These are phyloP conservation scores for Penicillium antarcticum DNA, from an alignment of 495 filamentous ascomycete species.

Conservation along the genomic window DNA sequence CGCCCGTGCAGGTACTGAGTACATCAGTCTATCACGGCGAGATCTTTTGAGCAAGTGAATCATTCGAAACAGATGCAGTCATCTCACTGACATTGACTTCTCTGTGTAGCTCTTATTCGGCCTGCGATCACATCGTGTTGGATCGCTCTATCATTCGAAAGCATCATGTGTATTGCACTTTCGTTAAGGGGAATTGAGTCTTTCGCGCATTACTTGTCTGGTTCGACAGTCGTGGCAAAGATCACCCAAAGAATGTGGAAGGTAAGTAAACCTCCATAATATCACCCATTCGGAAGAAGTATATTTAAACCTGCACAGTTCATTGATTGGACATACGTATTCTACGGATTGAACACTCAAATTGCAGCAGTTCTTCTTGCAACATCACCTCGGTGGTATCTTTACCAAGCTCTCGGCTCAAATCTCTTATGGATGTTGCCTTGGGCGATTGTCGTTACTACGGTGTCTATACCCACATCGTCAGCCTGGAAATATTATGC, in stretches of 20 bases:
- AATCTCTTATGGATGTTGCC: constrained; percentile 68
- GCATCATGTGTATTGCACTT: constrained; percentile 61
- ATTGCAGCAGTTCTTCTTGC: constrained; percentile 63
- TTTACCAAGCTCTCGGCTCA: constrained; percentile 60
- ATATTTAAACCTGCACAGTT: constrained; percentile 29
- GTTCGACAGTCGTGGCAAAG: constrained; percentile 50
- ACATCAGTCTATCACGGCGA: constrained; percentile 24
- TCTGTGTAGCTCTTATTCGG: too few species aligned
- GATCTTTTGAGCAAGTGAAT: constrained; percentile 32
- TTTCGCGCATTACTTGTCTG: constrained; percentile 61
- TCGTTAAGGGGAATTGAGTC: constrained; percentile 52
- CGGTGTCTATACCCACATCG: constrained; percentile 39
- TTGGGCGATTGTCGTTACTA: constrained; percentile 64
- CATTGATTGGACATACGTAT: constrained; percentile 74
- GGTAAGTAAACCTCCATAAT: constrained; percentile 19
- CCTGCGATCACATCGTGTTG: too few species aligned
- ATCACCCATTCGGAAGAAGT: too few species aligned
- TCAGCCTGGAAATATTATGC: constrained; percentile 68
- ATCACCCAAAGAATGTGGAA: constrained; percentile 70
- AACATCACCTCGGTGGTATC: constrained; percentile 63
- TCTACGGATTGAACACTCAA: constrained; percentile 65
- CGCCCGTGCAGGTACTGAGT: constrained; percentile 29
- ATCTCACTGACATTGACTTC: background rate
- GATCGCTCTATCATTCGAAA: constrained; percentile 55
- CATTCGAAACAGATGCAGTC: background rate